Evolutionary conservation across 2,329 filamentous ascomycete genomes (phyloP).

Genomic region (Colletotrichum echinochloae): DNA sequence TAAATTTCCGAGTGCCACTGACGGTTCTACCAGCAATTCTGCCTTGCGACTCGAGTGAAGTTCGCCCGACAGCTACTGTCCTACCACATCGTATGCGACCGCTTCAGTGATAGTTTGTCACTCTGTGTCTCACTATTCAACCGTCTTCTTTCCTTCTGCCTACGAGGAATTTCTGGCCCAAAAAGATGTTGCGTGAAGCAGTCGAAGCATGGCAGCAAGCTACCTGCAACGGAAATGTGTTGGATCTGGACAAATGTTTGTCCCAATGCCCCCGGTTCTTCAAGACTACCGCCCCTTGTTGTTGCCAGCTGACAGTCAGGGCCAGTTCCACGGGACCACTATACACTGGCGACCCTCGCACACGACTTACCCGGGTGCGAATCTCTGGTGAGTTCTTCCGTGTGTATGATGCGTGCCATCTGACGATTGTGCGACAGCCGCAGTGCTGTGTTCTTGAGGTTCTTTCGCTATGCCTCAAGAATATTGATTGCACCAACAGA

Average conservation of each 20-base stretch:
- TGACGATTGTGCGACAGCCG: background rate
- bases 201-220: constrained; percentile 3
- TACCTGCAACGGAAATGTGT: background rate
- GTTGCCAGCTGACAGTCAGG: background rate
- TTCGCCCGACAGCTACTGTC: background rate
- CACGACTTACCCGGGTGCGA: constrained; percentile 5
- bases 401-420: background rate
- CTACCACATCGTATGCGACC: background rate
- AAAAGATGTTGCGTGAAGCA: constrained; percentile 2
- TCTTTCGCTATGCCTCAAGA: constrained; percentile 18
- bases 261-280: background rate
- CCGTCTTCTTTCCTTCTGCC: background rate
- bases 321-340: constrained; percentile 3
- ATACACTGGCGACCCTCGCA: constrained; percentile 12
- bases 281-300: background rate
- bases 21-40: background rate
- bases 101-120: background rate
- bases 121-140: background rate
- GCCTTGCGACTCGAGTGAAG: background rate
- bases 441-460: constrained; percentile 5
- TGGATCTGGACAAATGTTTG: background rate
- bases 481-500: background rate
- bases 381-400: constrained; percentile 3
- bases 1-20: background rate
- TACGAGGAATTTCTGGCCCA: background rate